Evolutionary conservation across 2,329 filamentous ascomycete genomes (phyloP), one percentile per base, ranked within the genome.

Genomic region (Myriosclerotinia duriaeana): DNA sequence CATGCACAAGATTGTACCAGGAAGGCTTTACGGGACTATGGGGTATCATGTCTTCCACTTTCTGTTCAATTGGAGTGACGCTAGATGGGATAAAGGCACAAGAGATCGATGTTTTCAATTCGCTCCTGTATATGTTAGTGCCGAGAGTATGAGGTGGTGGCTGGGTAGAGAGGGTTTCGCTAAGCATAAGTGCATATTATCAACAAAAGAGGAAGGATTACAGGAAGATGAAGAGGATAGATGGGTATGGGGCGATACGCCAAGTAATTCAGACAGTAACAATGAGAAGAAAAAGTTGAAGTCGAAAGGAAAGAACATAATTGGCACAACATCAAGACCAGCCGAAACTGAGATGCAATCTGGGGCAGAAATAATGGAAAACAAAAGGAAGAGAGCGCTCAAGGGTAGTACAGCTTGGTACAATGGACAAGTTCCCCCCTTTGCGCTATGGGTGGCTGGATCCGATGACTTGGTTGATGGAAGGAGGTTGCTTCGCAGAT

Each of bases 141-240:
- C 92, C 0, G 93, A 97, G 79, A 89, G 88, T 67, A 97, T 97
- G 92, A 84, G 92, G 7, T 98, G 94, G 94, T 97, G 94, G 94
- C 83, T 97, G 0, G 94, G 93, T 0, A 82, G 89, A 5, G 92
- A 95, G 72, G 93, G 93, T 72, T 97, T 96, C 74, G 89, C 87
- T 36, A 87, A 84, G 72, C 92, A 97, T 73, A 92, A 91, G 76
- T 97, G 93, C 75, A 96, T 97, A 62, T 80, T 97, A 8, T 85
- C 91, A 0, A 96, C 93, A 0, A 85, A 85, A 50, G 90, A 93
- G 69, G 87, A 89, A 72, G 86, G 89, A 53, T 79, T 77, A 38
- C 81, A 87, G 66, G 87, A 90, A 64, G 85, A 88, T 61, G 78
- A 78, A 68, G 73, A 77, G 30, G 77, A 80, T 61, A 77, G 76